A percentile compares a stretch with the other conserved stretches of the same genome.
Evolutionary conservation across 2,329 filamentous ascomycete genomes (phyloP).

Genomic region (Cladosporium cucumerinum): DNA sequence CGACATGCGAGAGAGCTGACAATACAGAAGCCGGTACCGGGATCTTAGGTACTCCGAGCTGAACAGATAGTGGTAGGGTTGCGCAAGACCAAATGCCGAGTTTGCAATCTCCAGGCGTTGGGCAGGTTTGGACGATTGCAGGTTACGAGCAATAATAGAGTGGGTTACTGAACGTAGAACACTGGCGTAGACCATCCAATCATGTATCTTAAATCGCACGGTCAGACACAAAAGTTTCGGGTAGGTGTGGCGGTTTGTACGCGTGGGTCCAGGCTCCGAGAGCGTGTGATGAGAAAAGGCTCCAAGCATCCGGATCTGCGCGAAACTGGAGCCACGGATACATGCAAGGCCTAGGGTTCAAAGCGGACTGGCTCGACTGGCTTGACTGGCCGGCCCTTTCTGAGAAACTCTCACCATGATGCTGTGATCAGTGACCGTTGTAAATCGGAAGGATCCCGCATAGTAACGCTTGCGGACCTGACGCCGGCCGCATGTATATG

Average conservation of each 20-base stretch:
- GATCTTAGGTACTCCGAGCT: not conserved
- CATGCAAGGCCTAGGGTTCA: not conserved
- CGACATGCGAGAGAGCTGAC: not conserved
- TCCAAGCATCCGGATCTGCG: not conserved
- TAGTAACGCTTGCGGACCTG: not conserved
- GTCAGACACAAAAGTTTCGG: not conserved
- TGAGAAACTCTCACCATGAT: not conserved
- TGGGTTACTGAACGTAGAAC: not conserved
- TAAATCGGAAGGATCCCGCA: not conserved
- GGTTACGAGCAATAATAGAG: not conserved
- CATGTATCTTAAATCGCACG: not conserved
- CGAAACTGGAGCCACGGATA: conserved; percentile 2
- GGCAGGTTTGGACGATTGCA: not conserved
- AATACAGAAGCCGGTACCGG: not conserved
- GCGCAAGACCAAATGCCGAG: not conserved
- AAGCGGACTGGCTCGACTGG: not conserved
- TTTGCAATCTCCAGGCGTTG: conserved; percentile 3
- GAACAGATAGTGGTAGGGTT: not conserved
- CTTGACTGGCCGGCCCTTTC: too few species aligned
- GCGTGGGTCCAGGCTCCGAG: conserved; percentile 10
- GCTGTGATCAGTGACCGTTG: not conserved
- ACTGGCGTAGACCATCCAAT: not conserved
- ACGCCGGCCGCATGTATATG: not conserved
- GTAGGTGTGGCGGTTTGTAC: not conserved
- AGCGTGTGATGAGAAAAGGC: not conserved